These are phyloP conservation scores for Volvox africanus DNA, from an alignment of 139 green algal species.

Conservation along the genomic window DNA sequence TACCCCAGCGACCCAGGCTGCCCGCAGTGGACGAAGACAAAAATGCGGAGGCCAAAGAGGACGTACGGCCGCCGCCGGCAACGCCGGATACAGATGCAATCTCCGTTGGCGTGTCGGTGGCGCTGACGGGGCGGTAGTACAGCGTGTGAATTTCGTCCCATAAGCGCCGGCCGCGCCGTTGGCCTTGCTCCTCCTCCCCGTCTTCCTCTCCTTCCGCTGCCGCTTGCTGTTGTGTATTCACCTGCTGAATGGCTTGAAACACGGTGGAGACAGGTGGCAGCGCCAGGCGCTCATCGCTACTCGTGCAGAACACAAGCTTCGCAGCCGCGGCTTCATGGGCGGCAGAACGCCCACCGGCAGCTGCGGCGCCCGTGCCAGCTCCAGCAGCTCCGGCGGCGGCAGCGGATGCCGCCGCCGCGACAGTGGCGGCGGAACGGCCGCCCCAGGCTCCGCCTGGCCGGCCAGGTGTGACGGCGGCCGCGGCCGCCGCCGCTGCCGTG, in stretches of 20 bases:
- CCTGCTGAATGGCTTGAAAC: slow-evolving; percentile 88
- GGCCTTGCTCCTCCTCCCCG: slow-evolving; percentile 3
- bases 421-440: neutral
- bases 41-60: slow-evolving; percentile 2
- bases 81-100: neutral
- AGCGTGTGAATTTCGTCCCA: slow-evolving; percentile 94
- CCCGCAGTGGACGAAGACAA: neutral
- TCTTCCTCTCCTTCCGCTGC: slow-evolving; percentile 50
- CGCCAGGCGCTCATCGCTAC: slow-evolving; percentile 53
- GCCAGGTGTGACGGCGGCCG: neutral
- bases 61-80: neutral
- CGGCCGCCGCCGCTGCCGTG: slow-evolving; percentile 20
- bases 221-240: slow-evolving; percentile 21
- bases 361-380: slow-evolving; percentile 11
- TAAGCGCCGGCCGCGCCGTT: slow-evolving; percentile 60
- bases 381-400: slow-evolving; percentile 30
- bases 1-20: slow-evolving; percentile 53
- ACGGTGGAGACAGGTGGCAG: slow-evolving; percentile 78
- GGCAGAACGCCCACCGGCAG: slow-evolving; percentile 35
- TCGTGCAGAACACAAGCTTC: slow-evolving; percentile 79
- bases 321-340: slow-evolving; percentile 46
- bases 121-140: slow-evolving; percentile 69
- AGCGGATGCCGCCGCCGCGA: neutral
- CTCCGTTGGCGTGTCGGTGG: slow-evolving; percentile 43
- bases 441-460: neutral